A percentile compares a stretch with the other conserved stretches of the same genome.
These are phyloP conservation scores for Heliamphora exappendiculata DNA, from an alignment of 148 eudicot species.

Conservation along the genomic window DNA sequence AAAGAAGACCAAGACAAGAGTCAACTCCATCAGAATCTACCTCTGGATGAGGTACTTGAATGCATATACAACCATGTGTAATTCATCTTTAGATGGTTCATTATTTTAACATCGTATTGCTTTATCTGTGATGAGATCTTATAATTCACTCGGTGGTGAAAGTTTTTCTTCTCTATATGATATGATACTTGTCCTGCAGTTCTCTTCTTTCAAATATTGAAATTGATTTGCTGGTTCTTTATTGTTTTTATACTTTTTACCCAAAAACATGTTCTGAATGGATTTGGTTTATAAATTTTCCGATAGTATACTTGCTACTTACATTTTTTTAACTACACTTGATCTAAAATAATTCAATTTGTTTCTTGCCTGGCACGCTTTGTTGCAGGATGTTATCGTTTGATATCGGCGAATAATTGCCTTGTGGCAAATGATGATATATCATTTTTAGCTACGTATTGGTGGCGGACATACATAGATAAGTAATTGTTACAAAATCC, in stretches of 20 bases:
- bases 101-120: not conserved
- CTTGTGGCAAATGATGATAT: not conserved
- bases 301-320: not conserved
- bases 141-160: not conserved
- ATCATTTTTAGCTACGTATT: not conserved
- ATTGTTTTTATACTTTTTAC: not conserved
- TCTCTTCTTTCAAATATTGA: too few relatives aligned
- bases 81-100: not conserved
- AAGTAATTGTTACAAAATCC: not conserved
- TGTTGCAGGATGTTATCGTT: not conserved
- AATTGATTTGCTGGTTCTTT: too few relatives aligned
- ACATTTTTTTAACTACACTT: not conserved
- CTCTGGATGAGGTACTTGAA: conserved; percentile 38
- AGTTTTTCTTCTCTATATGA: not conserved
- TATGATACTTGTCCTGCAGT: not conserved
- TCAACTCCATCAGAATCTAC: conserved; percentile 51
- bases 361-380: not conserved
- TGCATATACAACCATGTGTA: not conserved
- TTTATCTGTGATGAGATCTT: not conserved
- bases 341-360: not conserved
- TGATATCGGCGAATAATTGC: not conserved
- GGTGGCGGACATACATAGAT: not conserved
- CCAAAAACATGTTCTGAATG: not conserved
- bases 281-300: not conserved
- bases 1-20: conserved; percentile 51